A percentile compares a stretch with the other conserved stretches of the same genome.
These are phyloP conservation scores for Candida insectorum DNA, from an alignment of 805 yeast genomes.

Conservation along the genomic window DNA sequence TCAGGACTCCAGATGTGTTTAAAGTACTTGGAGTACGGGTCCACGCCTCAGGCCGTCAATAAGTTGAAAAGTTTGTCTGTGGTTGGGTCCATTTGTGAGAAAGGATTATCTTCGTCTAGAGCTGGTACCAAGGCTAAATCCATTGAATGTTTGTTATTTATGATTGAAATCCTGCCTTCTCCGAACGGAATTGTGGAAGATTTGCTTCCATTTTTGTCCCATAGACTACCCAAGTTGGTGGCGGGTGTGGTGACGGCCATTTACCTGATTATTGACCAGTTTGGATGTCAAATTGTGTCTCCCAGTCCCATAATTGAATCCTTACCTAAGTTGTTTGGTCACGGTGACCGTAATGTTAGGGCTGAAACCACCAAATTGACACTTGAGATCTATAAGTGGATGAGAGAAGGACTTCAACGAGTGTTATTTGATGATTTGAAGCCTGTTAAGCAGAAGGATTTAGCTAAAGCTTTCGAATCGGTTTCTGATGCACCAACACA, in stretches of 20 bases:
- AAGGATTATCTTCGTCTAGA: constrained; percentile 73
- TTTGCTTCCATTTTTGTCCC: constrained; percentile 56
- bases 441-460: constrained; percentile 88
- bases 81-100: constrained; percentile 64
- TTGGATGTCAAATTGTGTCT: constrained; percentile 61
- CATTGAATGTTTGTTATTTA: constrained; percentile 55
- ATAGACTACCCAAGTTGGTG: constrained; percentile 74
- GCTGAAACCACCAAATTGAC: constrained; percentile 69
- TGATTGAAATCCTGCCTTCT: constrained; percentile 58
- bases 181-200: constrained; percentile 68
- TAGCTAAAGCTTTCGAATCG: constrained; percentile 62
- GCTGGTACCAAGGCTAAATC: constrained; percentile 69
- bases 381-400: constrained; percentile 69
- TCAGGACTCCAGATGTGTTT: constrained; percentile 60
- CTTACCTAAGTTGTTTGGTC: constrained; percentile 70
- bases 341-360: constrained; percentile 85
- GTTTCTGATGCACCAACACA: constrained; percentile 47
- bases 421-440: constrained; percentile 69
- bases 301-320: constrained; percentile 55
- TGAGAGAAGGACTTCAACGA: constrained; percentile 60
- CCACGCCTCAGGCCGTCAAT: constrained; percentile 34
- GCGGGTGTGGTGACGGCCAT: constrained; percentile 62
- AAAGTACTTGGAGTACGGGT: constrained; percentile 56
- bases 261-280: constrained; percentile 50
- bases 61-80: constrained; percentile 40